Percentiles rank a stretch among this genome's conserved stretches.
phyloP scores from a whole-genome alignment of 768 basidiomycete species.

The Hygrocybe punicea region DNA sequence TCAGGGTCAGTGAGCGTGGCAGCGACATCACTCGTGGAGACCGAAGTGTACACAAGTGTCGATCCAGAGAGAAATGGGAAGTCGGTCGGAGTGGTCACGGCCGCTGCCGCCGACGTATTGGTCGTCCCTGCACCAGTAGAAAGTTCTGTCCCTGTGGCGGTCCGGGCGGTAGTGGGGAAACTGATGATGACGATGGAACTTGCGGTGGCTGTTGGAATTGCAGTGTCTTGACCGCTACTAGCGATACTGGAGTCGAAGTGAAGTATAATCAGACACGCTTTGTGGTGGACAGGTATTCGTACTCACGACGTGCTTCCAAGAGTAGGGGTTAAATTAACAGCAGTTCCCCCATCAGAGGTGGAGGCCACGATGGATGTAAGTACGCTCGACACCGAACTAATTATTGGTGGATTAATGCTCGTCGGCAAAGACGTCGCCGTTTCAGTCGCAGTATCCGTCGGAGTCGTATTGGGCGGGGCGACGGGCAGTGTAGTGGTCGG shows the following conservation, averaged over 20 bases:
- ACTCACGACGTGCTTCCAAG: too few relatives aligned
- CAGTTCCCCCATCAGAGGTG: too few relatives aligned
- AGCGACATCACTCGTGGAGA: conserved; percentile 25
- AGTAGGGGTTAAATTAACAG: too few relatives aligned
- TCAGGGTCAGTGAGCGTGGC: conserved; percentile 45
- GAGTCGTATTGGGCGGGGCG: neutral
- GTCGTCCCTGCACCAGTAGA: neutral
- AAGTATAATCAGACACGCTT: too few relatives aligned
- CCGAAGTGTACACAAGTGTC: conserved; percentile 39
- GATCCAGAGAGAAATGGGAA: conserved; percentile 44
- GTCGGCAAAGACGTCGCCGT: neutral
- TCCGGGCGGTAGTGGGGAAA: conserved; percentile 14
- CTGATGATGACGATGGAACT: conserved; percentile 10
- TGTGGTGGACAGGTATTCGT: too few relatives aligned
- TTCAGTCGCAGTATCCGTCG: neutral
- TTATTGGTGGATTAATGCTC: neutral
- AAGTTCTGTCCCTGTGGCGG: conserved; percentile 10
- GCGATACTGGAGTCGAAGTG: neutral
- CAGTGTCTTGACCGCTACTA: neutral
- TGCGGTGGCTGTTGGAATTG: neutral
- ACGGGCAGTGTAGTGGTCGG: too few relatives aligned
- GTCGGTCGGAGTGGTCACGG: conserved; percentile 35
- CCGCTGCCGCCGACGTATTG: neutral
- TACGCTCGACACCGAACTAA: too few relatives aligned
- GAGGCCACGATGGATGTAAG: too few relatives aligned